These are phyloP conservation scores for Pleurotus tuoliensis DNA, from an alignment of 768 basidiomycete genomes.

Conservation along the genomic window DNA sequence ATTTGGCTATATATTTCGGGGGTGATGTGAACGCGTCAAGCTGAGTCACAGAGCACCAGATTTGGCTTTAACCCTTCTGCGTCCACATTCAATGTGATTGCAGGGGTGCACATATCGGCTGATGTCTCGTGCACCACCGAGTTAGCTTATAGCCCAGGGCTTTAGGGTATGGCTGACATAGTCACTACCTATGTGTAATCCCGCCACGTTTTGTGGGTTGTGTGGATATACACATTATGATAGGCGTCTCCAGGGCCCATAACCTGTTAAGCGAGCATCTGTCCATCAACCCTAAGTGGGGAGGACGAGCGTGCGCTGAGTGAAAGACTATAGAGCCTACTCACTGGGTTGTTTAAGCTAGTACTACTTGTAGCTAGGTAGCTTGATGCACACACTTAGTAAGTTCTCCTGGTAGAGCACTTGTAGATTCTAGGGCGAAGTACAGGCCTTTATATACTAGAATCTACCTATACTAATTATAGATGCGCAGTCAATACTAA, in stretches of 20 bases:
- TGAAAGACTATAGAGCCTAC: background rate
- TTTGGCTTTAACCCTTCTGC: background rate
- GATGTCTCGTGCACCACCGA: background rate
- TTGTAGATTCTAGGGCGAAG: too few relatives aligned
- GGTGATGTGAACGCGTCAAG: background rate
- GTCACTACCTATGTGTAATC: background rate
- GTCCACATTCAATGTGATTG: background rate
- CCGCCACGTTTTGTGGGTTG: background rate
- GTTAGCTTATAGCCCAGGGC: background rate
- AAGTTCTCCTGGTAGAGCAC: too few relatives aligned
- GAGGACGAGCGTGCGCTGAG: background rate
- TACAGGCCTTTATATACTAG: too few relatives aligned
- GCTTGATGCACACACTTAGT: too few relatives aligned
- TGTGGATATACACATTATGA: background rate
- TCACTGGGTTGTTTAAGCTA: too few relatives aligned
- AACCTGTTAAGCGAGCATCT: background rate
- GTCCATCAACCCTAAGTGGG: background rate
- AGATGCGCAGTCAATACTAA: too few relatives aligned
- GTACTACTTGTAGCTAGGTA: too few relatives aligned
- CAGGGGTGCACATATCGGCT: background rate
- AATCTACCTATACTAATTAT: too few relatives aligned
- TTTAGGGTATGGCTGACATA: background rate
- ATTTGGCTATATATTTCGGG: background rate
- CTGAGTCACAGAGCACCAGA: background rate
- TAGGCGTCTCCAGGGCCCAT: background rate